Conservation (phyloP, 805 yeast species). For the Metschnikowia baotianmanensis region DNA sequence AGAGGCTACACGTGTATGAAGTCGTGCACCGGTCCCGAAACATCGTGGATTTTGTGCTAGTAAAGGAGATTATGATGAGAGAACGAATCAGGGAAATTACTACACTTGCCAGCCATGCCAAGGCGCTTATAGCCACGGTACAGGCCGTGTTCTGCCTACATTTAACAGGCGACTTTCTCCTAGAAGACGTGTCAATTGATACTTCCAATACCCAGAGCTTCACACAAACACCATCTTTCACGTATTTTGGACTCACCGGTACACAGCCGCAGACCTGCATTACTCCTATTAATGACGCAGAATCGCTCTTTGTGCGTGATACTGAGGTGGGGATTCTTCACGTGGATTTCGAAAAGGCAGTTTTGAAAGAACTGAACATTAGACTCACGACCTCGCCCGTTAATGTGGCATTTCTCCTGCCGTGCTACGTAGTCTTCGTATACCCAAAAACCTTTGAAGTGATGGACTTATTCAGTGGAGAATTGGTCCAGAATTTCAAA, state of each 20-base stretch:
- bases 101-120: slow-evolving; percentile 7
- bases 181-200: slow-evolving; percentile 21
- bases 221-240: slow-evolving; percentile 29
- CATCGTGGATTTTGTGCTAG: slow-evolving; percentile 25
- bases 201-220: slow-evolving; percentile 20
- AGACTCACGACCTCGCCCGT: slow-evolving; percentile 28
- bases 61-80: slow-evolving; percentile 27
- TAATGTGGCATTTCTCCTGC: slow-evolving; percentile 26
- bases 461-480: slow-evolving; percentile 35
- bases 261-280: slow-evolving; percentile 29
- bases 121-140: slow-evolving; percentile 20
- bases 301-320: slow-evolving; percentile 32
- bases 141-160: slow-evolving; percentile 30
- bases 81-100: slow-evolving; percentile 30
- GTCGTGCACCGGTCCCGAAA: slow-evolving; percentile 31
- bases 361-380: slow-evolving; percentile 21
- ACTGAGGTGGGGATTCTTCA: slow-evolving; percentile 26
- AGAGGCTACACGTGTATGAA: slow-evolving; percentile 28
- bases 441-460: slow-evolving; percentile 35
- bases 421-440: slow-evolving; percentile 33
- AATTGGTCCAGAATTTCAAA: slow-evolving; percentile 31
- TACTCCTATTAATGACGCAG: slow-evolving; percentile 13
- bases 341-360: slow-evolving; percentile 7
- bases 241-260: slow-evolving; percentile 37
- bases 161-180: slow-evolving; percentile 17